phyloP scores from a whole-genome alignment of 306 rosid genomes.

The Carpinus fangiana region DNA sequence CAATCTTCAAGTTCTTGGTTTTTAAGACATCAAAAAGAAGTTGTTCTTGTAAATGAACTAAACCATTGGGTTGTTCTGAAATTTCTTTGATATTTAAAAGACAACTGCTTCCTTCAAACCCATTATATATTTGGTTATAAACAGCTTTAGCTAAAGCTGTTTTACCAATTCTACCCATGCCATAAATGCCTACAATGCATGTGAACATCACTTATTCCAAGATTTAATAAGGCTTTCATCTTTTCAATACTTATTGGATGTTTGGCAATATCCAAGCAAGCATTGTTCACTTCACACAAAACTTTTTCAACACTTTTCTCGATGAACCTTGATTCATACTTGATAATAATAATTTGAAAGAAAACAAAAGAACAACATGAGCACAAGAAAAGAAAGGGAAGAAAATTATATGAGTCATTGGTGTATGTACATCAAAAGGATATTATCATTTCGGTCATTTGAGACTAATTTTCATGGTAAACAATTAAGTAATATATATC shows the following conservation, averaged over 20 bases:
- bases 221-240: neutral
- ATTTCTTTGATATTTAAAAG: conserved; percentile 14
- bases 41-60: conserved; percentile 14
- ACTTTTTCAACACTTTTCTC: conserved; percentile 1
- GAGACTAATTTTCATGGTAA: too few relatives aligned
- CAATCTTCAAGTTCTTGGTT: neutral
- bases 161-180: conserved; percentile 33
- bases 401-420: too few relatives aligned
- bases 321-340: conserved; percentile 14
- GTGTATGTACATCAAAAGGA: too few relatives aligned
- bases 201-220: neutral
- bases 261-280: conserved; percentile 4
- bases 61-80: neutral
- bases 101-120: neutral
- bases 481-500: too few relatives aligned
- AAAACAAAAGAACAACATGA: too few relatives aligned
- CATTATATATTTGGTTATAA: conserved; percentile 11
- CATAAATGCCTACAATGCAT: conserved; percentile 22
- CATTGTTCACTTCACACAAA: neutral
- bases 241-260: conserved; percentile 16
- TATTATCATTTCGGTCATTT: too few relatives aligned
- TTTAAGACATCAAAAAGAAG: conserved; percentile 22
- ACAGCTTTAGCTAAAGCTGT: conserved; percentile 29
- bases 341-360: neutral
- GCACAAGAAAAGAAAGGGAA: too few relatives aligned